A percentile compares a stretch with the other conserved stretches of the same genome.
Evolutionary conservation across 305 asterid genomes (phyloP).

Genomic region (Fraxinus xanthoxyloides): DNA sequence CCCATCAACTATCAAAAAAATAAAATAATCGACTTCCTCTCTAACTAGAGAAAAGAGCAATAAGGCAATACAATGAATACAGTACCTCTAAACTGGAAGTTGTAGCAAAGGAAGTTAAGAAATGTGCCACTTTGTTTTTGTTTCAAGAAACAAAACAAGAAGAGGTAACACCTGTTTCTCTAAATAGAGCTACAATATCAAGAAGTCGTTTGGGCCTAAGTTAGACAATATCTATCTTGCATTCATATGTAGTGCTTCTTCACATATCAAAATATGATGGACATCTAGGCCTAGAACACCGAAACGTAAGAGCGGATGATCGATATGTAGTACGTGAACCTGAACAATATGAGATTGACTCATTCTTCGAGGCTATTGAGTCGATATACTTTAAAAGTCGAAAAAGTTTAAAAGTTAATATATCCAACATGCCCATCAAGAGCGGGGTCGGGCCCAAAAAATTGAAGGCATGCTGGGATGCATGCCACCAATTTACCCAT

Average conservation of each 20-base stretch:
- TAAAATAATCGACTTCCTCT: neutral
- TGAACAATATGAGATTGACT: too few species aligned
- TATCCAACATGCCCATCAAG: too few species aligned
- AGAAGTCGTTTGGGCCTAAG: neutral
- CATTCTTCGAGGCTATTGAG: neutral
- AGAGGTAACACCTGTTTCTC: too few species aligned
- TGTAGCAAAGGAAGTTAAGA: neutral
- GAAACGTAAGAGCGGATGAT: neutral
- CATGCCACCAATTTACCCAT: too few species aligned
- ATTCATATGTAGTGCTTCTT: neutral
- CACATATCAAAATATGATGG: too few species aligned
- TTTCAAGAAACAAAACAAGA: too few species aligned
- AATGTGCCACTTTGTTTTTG: neutral
- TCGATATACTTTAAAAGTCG: neutral
- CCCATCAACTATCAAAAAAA: too few species aligned
- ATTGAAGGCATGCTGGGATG: too few species aligned
- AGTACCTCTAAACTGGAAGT: neutral
- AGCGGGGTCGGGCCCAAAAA: too few species aligned
- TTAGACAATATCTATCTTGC: neutral
- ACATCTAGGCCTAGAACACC: too few species aligned
- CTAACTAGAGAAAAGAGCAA: neutral
- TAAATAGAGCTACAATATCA: too few species aligned
- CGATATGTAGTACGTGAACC: neutral
- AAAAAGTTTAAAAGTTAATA: too few species aligned
- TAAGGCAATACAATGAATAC: neutral